Base-by-base conservation (phyloP, 495 filamentous ascomycete genomes). In the Daldinia decipiens region DNA sequence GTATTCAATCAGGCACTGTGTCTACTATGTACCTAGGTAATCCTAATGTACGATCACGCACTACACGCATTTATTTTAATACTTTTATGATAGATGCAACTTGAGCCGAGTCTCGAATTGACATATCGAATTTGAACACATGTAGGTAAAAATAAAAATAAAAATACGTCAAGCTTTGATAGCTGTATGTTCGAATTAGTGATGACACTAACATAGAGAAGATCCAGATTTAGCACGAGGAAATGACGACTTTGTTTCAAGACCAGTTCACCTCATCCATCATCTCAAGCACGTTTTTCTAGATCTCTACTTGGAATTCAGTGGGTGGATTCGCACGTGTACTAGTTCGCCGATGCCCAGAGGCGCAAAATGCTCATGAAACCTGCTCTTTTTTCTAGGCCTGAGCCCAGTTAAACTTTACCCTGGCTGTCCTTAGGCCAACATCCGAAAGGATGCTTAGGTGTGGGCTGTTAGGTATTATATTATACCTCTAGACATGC, bases 211-310 rank as follows among this genome's bases (percentile, higher is more conserved):
- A 26, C 24, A 27, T 47, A 31, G 5, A 29, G 17, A 29, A 36
- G 40, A 55, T 71, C 68, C 43, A 61, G 62, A 57, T 59, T 53
- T 45, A 32, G 58, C 26, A 56, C 29, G 43, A 70, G 50, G 65
- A 57, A 57, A 65, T 52, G 68, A 67, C 57, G 58, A 71, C 53
- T 52, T 29, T 31, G 54, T 67, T 72, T 72, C 69, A 58, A 57
- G 51, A 68, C 36, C 32, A 53, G 54, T 38, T 74, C 63, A 63
- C 69, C 68, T 77, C 74, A 72, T 72, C 69, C 66, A 75, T 71
- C 63, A 65, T 68, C 19, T 68, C 3, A 53, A 72, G 74, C 74
- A 77, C 74, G 74, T 72, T 77, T 77, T 72, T 62, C 51, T 15
- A 26, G 32, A 59, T 68, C 31, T 68, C 4, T 32, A 65, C 36